Evolutionary conservation across 2,329 filamentous ascomycete genomes (phyloP), one percentile per base, ranked within the genome.

Genomic region (Clarireedia homoeocarpa): DNA sequence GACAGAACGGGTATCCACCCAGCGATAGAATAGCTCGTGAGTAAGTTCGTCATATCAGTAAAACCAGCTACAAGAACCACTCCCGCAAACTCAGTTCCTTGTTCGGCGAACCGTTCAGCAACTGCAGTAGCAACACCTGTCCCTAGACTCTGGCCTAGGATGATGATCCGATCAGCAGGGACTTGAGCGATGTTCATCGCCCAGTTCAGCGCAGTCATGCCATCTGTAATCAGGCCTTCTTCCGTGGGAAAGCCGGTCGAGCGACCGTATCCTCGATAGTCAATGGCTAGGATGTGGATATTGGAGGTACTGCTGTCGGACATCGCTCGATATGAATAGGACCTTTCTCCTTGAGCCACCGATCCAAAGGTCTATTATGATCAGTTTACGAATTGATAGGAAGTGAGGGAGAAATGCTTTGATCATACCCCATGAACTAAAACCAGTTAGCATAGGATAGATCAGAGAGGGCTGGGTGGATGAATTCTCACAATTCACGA

Each of bases 201-300:
- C 74, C 88, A 95, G 58, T 90, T 79, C 3, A 95, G 76, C 3
- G 89, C 73, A 0, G 89, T 77, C 3, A 86, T 76, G 15, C 85
- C 89, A 68, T 97, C 92, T 4, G 81, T 82, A 55, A 95, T 88
- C 6, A 97, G 73, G 0, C 92, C 92, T 38, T 79, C 73, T 72
- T 97, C 92, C 0, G 84, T 86, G 0, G 92, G 92, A 4, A 72
- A 74, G n/a, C 92, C 90, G 0, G 85, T 89, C 7, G 88, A 94
- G 40, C 82, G 78, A 0, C 91, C 91, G 64, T 89, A 96, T 6
- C 91, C 91, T 17, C 91, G 86, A 71, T 96, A 96, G 74, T 96
- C 91, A 65, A 96, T 84, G 40, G 89, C 82, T n/a, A 96, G 76
- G 46, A 96, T 81, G 67, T 96, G 91, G 54, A 91, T 82, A 55